Base-by-base conservation (phyloP, 805 yeast genomes). In the Myxozyma udenii region DNA sequence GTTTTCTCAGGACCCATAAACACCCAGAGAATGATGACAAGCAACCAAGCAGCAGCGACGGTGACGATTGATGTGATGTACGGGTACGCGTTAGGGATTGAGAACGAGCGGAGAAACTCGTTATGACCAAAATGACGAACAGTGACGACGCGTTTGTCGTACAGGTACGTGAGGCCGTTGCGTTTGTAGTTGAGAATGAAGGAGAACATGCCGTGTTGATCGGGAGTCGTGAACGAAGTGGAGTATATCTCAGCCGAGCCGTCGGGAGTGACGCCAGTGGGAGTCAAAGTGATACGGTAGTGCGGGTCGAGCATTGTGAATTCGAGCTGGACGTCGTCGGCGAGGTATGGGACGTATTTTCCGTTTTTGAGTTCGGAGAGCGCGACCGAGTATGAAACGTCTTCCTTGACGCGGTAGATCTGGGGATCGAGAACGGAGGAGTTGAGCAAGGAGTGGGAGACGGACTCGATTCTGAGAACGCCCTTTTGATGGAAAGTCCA, bases 181-280 rank as follows among this genome's bases (percentile, higher is more conserved):
- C 95, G 81, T 67, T 78, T 78, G 73, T 90, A 90, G 62, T 85
- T 84, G 41, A 85, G 75, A 55, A 77, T 76, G 67, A 87, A 89
- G 1, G 96, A 86, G 72, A 89, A 93, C 78, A 93, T 85, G 51
- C 99, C 99, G 69, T 93, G 96, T 64, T 89, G 96, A 68, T 91
- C 97, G 21, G 99, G 99, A 35, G 88, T 70, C 42, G 76, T 77
- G 69, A 93, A 88, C 18, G 72, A 66, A 43, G 66, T 71, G 36
- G 76, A 64, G 63, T 81, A 83, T n/a, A 76, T 68, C 33, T 53
- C 50, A 3, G 72, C 68, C 11, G 71, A 71, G 33, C 33, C 33
- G 33, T 28, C 33, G 26, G 71, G 70, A 1, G 64, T 48, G 2
- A 72, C 67, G 7, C 74, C 74, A 40, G 73, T 65, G 25, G 77